Evolutionary conservation across 129 eudicot genomes (phyloP).

Genomic region (Glebionis coronaria): DNA sequence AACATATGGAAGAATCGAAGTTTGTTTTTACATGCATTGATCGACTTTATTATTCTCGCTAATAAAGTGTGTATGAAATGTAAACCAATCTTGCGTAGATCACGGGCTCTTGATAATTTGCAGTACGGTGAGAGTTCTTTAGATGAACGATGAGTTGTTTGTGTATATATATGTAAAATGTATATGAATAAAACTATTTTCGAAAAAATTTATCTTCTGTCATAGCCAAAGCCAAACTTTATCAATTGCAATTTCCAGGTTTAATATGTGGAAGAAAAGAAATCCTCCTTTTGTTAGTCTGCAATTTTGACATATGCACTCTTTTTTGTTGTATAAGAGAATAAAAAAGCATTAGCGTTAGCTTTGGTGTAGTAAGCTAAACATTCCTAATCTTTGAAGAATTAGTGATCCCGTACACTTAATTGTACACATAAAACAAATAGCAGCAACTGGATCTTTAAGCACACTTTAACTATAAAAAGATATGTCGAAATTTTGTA

Average conservation of each 20-base stretch:
- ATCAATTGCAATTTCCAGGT: neutral
- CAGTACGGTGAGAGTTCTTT: no score
- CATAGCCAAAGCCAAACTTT: no score
- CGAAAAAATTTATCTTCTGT: no score
- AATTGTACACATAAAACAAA: neutral
- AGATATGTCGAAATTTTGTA: no score
- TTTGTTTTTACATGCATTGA: neutral
- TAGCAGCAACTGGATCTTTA: conserved; percentile 5
- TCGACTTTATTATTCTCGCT: no score
- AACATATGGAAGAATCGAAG: neutral
- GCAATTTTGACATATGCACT: neutral
- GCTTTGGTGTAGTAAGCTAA: neutral
- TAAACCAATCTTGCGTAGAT: no score
- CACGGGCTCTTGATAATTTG: no score
- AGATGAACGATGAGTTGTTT: neutral
- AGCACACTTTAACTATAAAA: no score
- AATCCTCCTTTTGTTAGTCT: neutral
- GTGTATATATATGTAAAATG: no score
- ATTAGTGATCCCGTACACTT: conserved; percentile 19
- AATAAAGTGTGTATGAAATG: no score
- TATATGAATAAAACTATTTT: no score
- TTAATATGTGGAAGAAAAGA: neutral
- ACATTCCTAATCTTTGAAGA: neutral
- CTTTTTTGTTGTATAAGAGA: neutral
- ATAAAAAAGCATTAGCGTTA: neutral